phyloP scores from a whole-genome alignment of 768 basidiomycete genomes.

The Hirschioporus abietinus region DNA sequence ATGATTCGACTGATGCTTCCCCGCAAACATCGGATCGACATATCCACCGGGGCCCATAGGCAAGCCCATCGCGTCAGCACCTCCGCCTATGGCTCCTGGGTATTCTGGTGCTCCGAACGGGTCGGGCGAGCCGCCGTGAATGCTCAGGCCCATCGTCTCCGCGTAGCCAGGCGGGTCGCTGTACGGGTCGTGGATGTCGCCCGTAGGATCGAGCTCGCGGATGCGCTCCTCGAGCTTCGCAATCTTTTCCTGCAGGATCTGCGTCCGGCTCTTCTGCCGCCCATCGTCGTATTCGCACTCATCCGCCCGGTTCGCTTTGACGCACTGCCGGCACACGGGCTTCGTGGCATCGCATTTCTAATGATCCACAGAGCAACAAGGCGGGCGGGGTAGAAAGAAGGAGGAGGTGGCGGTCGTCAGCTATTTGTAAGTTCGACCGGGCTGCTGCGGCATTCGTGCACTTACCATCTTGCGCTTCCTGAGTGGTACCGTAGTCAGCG shows the following conservation, averaged over 20 bases:
- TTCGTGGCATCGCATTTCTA: constrained; percentile 60
- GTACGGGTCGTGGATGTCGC: neutral
- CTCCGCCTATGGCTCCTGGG: neutral
- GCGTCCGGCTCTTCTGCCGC: constrained; percentile 53
- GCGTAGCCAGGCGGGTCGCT: neutral
- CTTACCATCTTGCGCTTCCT: constrained; percentile 43
- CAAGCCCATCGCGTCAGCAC: neutral
- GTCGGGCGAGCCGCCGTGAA: neutral
- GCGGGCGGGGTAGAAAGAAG: neutral
- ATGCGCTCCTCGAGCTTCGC: constrained; percentile 46
- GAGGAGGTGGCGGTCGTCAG: neutral
- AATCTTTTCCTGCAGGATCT: constrained; percentile 53
- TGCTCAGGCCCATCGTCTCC: neutral
- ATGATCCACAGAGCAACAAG: constrained; percentile 4
- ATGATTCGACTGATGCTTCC: neutral
- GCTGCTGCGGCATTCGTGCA: constrained; percentile 1
- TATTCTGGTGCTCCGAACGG: neutral
- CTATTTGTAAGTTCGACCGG: neutral
- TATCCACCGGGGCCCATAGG: neutral
- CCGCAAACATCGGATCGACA: neutral
- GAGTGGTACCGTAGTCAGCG: neutral
- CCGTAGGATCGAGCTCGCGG: constrained; percentile 39
- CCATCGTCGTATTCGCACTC: constrained; percentile 59
- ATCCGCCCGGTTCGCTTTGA: constrained; percentile 43
- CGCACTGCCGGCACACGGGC: constrained; percentile 52